Base-by-base conservation (phyloP, 2,329 filamentous ascomycete species). In the Aureobasidium sp. region DNA sequence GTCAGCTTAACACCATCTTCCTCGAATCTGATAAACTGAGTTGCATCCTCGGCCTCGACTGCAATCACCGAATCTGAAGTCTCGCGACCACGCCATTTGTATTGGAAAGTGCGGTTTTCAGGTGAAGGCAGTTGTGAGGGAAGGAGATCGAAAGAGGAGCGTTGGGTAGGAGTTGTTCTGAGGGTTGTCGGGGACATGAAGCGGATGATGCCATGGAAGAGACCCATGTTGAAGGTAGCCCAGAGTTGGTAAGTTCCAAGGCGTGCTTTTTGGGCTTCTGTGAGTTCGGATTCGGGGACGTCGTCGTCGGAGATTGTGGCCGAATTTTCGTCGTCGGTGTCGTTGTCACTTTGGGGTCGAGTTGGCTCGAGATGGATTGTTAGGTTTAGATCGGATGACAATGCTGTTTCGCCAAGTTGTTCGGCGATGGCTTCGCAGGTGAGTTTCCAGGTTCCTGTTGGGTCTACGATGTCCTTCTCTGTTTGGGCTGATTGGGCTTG, bases 81-180 rank as follows among this genome's bases (percentile, higher is more conserved):
- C 31, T 60, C 57, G n/a, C 57, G 39, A 5, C 57, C 57, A 1
- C 57, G 44, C 57, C 57, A 60, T 35, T 60, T 60, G 14, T 60
- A 60, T 45, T 60, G 57, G 57, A 60, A 60, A 9, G 57, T 60
- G 35, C 44, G 44, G 35, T 60, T 60, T 50, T 33, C 17, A 7
- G 35, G 22, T 1, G 57, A 60, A 6, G 57, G 57, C 1, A 60
- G 57, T 31, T 60, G 57, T 2, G 44, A 17, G 15, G 44, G 33
- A 2, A 27, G 27, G 4, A 60, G 27, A 27, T 60, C 57, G 45
- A 60, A 60, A 11, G 29, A 15, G 11, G 57, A 33, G 22, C 57
- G 39, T 33, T 29, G n/a, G 11, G 40, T 31, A 3, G 53, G 39
- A 17, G 24, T 37, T 1, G n/a, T n/a, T 47, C 19, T 50, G 22